Conservation (phyloP, 2,329 filamentous ascomycete species). For the Epichloe amarillans region DNA sequence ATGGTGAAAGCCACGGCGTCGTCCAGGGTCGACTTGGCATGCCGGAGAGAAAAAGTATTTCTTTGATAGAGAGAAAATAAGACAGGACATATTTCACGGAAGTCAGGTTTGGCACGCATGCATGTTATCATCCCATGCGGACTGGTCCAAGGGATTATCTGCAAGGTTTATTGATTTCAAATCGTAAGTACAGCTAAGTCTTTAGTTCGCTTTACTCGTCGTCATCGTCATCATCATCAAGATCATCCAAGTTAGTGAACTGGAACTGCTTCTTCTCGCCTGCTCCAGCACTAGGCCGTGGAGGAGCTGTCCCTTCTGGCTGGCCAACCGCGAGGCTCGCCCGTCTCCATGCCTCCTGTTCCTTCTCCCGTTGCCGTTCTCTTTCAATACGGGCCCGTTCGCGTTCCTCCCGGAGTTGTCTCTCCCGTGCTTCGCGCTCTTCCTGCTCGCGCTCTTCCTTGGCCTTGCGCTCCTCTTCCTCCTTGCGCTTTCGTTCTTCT, state of each 20-base stretch:
- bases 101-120: not conserved
- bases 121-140: not conserved
- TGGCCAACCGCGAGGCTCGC: slow-evolving; percentile 20
- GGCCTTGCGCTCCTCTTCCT: slow-evolving; percentile 35
- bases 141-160: not conserved
- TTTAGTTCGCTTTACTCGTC: slow-evolving; percentile 9
- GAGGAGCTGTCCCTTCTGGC: slow-evolving; percentile 13
- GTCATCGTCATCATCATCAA: slow-evolving; percentile 35
- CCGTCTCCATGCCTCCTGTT: slow-evolving; percentile 28
- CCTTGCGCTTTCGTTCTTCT: slow-evolving; percentile 35
- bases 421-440: slow-evolving; percentile 33
- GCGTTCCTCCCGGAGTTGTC: slow-evolving; percentile 24
- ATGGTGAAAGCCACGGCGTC: not conserved
- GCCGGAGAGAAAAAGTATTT: not conserved
- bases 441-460: slow-evolving; percentile 33
- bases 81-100: not conserved
- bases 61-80: slow-evolving; percentile 1
- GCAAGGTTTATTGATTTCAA: not conserved
- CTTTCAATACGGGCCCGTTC: slow-evolving; percentile 27
- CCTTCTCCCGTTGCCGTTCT: slow-evolving; percentile 28
- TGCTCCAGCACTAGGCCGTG: slow-evolving; percentile 13
- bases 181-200: not conserved
- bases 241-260: slow-evolving; percentile 39
- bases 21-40: not conserved
- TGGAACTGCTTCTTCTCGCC: slow-evolving; percentile 40